Evolutionary conservation across 495 filamentous ascomycete genomes (phyloP), one percentile per base, ranked within the genome.

Genomic region (Aspergillus homomorphus): DNA sequence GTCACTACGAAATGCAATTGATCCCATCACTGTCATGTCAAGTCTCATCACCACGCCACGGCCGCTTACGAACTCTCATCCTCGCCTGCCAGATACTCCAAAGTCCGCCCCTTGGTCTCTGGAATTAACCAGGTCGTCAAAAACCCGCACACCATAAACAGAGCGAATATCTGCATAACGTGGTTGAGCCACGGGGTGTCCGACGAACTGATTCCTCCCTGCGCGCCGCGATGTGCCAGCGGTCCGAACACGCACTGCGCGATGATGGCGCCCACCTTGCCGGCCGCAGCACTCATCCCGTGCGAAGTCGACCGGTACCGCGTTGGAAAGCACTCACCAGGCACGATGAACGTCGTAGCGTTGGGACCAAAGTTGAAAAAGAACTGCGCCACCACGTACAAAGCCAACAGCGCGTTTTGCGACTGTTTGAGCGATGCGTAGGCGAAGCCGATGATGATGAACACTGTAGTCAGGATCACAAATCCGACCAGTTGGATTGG

Each of bases 361-460:
- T 96, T 96, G 53, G 92, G 92, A 1, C 91, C 77, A 58, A 83
- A 92, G 75, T 93, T 92, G 82, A 93, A 93, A 77, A 90, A 92
- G 76, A 90, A 89, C 62, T 93, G 87, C n/a, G 86, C 85, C 3
- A 94, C 73, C 19, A 93, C 80, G 66, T 93, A 94, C 56, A 91
- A 80, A n/a, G 77, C 86, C 21, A 92, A 78, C 12, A 92, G 77
- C 50, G 76, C 75, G 59, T 74, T 67, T 48, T 77, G 22, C 64
- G 80, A 50, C 60, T 78, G 45, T 53, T 69, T 62, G 62, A 83
- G 67, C 75, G 72, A 61, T 8, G 67, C 42, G 42, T 80, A 94
- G 4, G 82, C 87, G 54, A 87, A 88, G 0, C 89, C 91, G 58
- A 90, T 89, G 53, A 89, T 70, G 57, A 85, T 70, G 73, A 94